Base-by-base conservation (phyloP, 2,329 filamentous ascomycete genomes). In the Fusarium globosum region DNA sequence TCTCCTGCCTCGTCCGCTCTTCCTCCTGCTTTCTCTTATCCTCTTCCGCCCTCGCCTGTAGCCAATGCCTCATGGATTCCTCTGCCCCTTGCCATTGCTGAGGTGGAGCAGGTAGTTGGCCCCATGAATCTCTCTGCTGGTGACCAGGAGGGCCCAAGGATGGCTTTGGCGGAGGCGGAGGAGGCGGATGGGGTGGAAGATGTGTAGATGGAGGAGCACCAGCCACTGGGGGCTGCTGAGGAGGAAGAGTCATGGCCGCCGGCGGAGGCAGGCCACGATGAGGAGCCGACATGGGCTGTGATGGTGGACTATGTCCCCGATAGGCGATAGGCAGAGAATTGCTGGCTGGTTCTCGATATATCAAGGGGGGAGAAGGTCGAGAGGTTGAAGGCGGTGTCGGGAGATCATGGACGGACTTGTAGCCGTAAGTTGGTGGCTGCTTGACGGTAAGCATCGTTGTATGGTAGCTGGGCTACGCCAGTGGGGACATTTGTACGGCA, bases 21-120 rank as follows among this genome's bases (percentile, higher is more conserved):
- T 94, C 92, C 81, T 95, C 92, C 82, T 94, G 92, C 79, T 85
- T 91, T 69, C 90, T 88, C 78, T 87, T 90, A 78, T 95, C 93
- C 79, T 95, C 93, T 81, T 95, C 93, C 2, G 89, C 85, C 80
- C 91, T 94, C 60, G 92, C 90, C 61, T 88, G 83, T 28, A 94
- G 84, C 92, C 92, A 95, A 61, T 87, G 88, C 70, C 88, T 90
- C 90, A 93, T 93, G 6, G 90, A 88, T 42, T 94, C 92, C 77
- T 94, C 92, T 39, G 88, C 86, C 53, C 88, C 88, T 78, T 92
- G 89, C 88, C 91, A 93, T 79, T 90, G 88, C 45, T 88, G 87
- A 35, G 91, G 90, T 36, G 89, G 88, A 5, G 88, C 85, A n/a
- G 91, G 91, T 43, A 93, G 83, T 68, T 89, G 86, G 39, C 85